These are phyloP conservation scores for Solanum sitiens DNA, from an alignment of 257 asterid species.

Conservation along the genomic window DNA sequence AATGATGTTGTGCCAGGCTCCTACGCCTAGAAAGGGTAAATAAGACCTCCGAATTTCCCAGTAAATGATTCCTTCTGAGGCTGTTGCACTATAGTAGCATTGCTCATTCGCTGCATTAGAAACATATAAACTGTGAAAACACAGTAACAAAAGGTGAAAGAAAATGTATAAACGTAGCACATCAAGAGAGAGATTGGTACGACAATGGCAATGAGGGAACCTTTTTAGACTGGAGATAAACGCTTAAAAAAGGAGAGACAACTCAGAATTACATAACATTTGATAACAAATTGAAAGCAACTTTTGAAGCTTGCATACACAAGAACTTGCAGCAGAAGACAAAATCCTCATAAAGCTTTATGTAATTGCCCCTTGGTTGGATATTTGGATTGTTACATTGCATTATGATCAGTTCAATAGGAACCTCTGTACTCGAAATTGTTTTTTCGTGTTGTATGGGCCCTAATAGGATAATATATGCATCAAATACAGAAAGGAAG, in stretches of 20 bases:
- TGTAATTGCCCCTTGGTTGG: not conserved
- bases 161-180: not conserved
- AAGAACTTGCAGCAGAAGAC: not conserved
- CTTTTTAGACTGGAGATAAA: not conserved
- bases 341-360: not conserved
- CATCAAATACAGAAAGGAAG: not conserved
- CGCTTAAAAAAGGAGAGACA: not conserved
- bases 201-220: not conserved
- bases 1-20: not conserved
- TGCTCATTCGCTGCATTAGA: conserved; percentile 48
- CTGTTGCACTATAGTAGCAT: conserved; percentile 39
- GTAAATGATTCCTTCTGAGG: conserved; percentile 18
- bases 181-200: not conserved
- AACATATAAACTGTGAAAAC: not conserved
- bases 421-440: not conserved
- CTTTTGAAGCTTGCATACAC: not conserved
- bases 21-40: not conserved
- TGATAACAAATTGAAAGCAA: not conserved
- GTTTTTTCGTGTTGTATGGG: not conserved
- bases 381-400: not conserved
- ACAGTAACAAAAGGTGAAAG: not conserved
- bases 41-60: conserved; percentile 12
- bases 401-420: not conserved
- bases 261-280: not conserved
- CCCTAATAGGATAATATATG: not conserved